Conservation (phyloP, 768 basidiomycete genomes). For the Exidia glandulosa region DNA sequence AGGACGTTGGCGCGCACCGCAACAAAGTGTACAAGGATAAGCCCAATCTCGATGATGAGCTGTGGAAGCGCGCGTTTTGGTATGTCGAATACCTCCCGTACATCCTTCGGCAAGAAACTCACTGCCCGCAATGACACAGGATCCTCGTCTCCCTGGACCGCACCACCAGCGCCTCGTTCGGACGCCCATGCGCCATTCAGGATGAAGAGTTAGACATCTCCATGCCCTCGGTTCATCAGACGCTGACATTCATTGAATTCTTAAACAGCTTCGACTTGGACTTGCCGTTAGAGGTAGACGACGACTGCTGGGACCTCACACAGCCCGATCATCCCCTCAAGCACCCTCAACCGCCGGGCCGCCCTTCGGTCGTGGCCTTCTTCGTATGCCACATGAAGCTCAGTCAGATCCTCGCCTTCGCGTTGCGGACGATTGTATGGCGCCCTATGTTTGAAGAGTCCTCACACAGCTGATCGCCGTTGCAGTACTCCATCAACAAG, state of each 20-base stretch:
- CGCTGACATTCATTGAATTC: conserved; percentile 8
- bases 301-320: conserved; percentile 58
- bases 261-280: conserved; percentile 71
- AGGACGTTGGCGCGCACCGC: conserved; percentile 67
- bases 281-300: conserved; percentile 64
- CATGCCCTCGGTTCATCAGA: conserved; percentile 15
- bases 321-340: conserved; percentile 28
- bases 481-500: conserved; percentile 63
- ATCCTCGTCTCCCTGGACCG: conserved; percentile 17
- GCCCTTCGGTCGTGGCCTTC: conserved; percentile 42
- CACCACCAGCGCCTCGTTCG: conserved; percentile 31
- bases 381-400: conserved; percentile 48
- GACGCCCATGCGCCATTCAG: conserved; percentile 61
- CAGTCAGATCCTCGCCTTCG: conserved; percentile 48
- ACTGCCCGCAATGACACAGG: background rate
- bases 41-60: conserved; percentile 45
- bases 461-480: background rate
- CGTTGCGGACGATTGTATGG: conserved; percentile 47
- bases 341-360: conserved; percentile 47
- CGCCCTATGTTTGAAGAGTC: background rate
- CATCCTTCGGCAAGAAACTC: background rate
- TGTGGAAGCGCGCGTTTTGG: conserved; percentile 52
- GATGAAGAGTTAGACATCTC: conserved; percentile 54
- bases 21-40: conserved; percentile 21
- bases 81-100: conserved; percentile 9